Evolutionary conservation across 2,329 filamentous ascomycete genomes (phyloP), one percentile per base, ranked within the genome.

Genomic region (Ascochyta pisi): DNA sequence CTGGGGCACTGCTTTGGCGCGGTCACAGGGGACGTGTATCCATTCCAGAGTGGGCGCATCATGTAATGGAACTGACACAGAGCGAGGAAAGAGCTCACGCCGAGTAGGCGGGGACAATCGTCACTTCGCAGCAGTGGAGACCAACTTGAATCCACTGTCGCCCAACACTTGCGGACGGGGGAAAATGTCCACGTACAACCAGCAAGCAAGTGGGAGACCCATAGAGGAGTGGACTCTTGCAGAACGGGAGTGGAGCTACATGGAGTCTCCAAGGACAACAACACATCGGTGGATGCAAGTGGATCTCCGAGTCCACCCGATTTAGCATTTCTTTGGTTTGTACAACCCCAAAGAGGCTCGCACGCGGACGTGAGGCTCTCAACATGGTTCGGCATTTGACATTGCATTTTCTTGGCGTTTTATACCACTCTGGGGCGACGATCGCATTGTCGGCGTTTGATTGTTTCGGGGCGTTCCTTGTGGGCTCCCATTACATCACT

Each of bases 1-100:
- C 24, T 37, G 6, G 53, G 42, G 7, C 46, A 50, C 26, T 55
- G 47, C 42, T 55, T 50, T 42, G 47, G 24, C 6, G 52, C 53
- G 3, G 10, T 55, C 1, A 33, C 37, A 4, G 47, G 47, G 8
- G 42, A 38, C n/a, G 47, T 50, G 9, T 55, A 55, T 41, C 53
- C 53, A 9, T 50, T 41, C 8, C 39, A 50, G 15, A 23, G 24
- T 24, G 53, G 41, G 1, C 29, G 24, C 6, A 42, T 55, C 7
- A 23, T 55, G 15, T 47, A 33, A 16, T 43, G 39, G 12, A 2
- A 2, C 22, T 29, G 26, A 15, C n/a, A 24, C 19, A 24, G 26
- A 9, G 8, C 39, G 12, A 29, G n/a, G n/a, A 15, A n/a, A 27
- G 16, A 10, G n/a, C 7, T 31, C 7, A 16, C 27, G 33, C 13